Evolutionary conservation across 495 filamentous ascomycete genomes (phyloP), one percentile per base, ranked within the genome.

Genomic region (Talaromyces liani): DNA sequence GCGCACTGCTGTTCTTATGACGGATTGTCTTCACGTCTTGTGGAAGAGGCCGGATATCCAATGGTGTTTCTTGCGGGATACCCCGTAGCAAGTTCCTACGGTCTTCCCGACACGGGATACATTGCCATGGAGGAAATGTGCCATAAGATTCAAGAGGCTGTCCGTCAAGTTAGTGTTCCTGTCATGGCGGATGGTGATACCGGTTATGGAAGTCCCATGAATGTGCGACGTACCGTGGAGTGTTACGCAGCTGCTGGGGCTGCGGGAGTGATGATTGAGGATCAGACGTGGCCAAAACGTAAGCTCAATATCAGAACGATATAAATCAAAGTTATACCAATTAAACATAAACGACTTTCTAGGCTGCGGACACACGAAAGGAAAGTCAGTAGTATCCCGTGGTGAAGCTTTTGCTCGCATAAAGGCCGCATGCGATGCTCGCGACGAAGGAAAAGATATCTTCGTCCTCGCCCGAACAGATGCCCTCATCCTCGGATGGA

Each of bases 331-430:
- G n/a, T 9, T 14, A 25, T 25, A 53, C 6, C 24, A 25, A 53
- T 53, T 3, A 24, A 6, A 53, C 4, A 53, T 25, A 24, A 53
- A 24, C 22, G 3, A 53, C 2, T 24, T 54, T 25, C 8, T 9
- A 77, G 75, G 77, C 29, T 80, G 76, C 45, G 76, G 77, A 0
- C 78, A 80, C 58, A 78, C 76, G 0, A 77, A 79, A 58, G 77
- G 76, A 0, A 80, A 79, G 60, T 68, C 67, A 3, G 74, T 79
- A 3, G 76, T 80, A 1, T 72, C 71, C 12, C 69, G 75, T 0
- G 75, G 68, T 6, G 77, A 80, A 60, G 76, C 75, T 3, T 79
- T 66, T 53, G 76, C 73, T 1, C 69, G 77, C 4, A 74, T 78
- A 41, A 72, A 74, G 53, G 76, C 76, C 20, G 77, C 77, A 4